Evolutionary conservation across 805 yeast species (phyloP).

Genomic region (Yarrowia deformans): DNA sequence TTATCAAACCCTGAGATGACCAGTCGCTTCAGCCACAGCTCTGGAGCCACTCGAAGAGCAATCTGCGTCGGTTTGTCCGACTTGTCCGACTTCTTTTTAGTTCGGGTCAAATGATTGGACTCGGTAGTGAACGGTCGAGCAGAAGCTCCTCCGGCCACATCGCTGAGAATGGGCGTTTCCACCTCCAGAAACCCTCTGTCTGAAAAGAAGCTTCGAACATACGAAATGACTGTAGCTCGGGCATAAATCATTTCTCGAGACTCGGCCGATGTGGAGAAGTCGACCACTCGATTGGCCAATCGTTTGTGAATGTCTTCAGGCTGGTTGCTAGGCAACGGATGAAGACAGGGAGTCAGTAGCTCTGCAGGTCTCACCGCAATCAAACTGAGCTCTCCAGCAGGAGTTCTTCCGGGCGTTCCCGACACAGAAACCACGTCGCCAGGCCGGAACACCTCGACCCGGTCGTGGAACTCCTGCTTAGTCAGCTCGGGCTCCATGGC

Average conservation of each 20-base stretch:
- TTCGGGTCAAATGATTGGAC: conserved; percentile 44
- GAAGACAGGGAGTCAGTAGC: conserved; percentile 72
- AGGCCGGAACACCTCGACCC: conserved; percentile 56
- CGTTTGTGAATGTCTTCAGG: conserved; percentile 57
- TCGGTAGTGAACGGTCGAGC: conserved; percentile 84
- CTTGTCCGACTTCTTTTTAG: not conserved
- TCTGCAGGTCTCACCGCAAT: conserved; percentile 59
- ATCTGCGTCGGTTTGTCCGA: conserved; percentile 49
- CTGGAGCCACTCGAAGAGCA: conserved; percentile 90
- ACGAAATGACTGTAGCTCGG: conserved; percentile 62
- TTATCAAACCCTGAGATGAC: conserved; percentile 85
- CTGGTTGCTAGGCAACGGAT: conserved; percentile 71
- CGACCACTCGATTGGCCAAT: conserved; percentile 72
- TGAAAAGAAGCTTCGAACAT: conserved; percentile 65
- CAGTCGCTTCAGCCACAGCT: conserved; percentile 86
- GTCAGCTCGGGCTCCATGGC: conserved; percentile 51
- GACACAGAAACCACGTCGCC: conserved; percentile 75
- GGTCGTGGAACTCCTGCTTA: conserved; percentile 54
- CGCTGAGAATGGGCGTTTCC: conserved; percentile 82
- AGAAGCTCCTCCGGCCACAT: conserved; percentile 82
- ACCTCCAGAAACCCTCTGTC: conserved; percentile 73
- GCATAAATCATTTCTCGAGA: conserved; percentile 58
- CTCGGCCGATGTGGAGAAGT: conserved; percentile 67
- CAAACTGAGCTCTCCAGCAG: conserved; percentile 79
- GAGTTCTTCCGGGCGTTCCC: conserved; percentile 79